phyloP scores from a whole-genome alignment of 306 rosid species.

The Aeschynomene evenia region DNA sequence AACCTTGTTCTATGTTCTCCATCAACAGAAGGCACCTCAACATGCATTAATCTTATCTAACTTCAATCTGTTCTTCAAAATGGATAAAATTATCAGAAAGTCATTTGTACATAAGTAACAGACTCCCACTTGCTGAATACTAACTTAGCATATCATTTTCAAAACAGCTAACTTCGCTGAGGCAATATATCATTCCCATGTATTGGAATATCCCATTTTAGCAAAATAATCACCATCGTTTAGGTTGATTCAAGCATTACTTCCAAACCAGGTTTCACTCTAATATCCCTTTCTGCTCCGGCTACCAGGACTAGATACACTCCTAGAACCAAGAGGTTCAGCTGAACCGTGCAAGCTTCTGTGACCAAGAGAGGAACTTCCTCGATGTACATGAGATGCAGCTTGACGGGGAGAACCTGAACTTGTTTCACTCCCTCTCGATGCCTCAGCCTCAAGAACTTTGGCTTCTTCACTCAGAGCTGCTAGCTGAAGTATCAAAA shows the following conservation, averaged over 20 bases:
- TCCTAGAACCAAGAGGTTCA: conserved; percentile 35
- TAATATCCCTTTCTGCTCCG: conserved; percentile 67
- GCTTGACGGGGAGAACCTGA: conserved; percentile 65
- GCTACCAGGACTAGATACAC: conserved; percentile 55
- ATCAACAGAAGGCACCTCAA: neutral
- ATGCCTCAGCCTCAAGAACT: conserved; percentile 55
- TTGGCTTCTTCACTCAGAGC: conserved; percentile 66
- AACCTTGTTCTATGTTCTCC: neutral
- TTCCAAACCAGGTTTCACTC: conserved; percentile 13
- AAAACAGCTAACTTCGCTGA: conserved; percentile 29
- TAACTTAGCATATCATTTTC: conserved; percentile 30
- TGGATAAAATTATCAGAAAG: conserved; percentile 21
- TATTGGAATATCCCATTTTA: conserved; percentile 26
- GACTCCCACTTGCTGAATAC: conserved; percentile 29
- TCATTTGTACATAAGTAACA: conserved; percentile 20
- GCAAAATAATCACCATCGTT: conserved; percentile 32
- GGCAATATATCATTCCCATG: conserved; percentile 36
- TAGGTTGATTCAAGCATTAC: conserved; percentile 30
- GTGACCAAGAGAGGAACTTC: conserved; percentile 47
- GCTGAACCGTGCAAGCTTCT: conserved; percentile 43
- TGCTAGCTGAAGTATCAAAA: conserved; percentile 51
- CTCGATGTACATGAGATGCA: conserved; percentile 51
- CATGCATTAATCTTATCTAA: conserved; percentile 14
- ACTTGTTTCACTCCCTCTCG: conserved; percentile 54
- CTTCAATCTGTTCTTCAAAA: conserved; percentile 19